A percentile compares a stretch with the other conserved stretches of the same genome.
phyloP scores from a whole-genome alignment of 176 grass and related monocot species.

The Eleusine coracana region DNA sequence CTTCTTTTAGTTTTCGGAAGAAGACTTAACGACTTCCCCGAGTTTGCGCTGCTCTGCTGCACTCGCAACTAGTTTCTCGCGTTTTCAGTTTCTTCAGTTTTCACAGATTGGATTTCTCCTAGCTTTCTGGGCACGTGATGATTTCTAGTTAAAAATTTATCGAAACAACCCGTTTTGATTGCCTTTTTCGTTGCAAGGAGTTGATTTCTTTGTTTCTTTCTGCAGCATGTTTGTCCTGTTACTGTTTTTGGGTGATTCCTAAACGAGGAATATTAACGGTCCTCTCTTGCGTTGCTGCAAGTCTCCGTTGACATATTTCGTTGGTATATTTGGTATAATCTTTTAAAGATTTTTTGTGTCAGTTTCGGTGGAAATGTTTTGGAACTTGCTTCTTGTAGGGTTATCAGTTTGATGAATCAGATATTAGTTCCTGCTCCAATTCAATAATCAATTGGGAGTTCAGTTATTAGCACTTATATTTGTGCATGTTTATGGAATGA shows the following conservation, averaged over 20 bases:
- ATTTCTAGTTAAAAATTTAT: not conserved
- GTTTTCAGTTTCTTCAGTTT: not conserved
- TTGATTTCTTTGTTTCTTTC: slow-evolving; percentile 1
- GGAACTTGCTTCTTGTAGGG: not conserved
- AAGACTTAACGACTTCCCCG: slow-evolving; percentile 27
- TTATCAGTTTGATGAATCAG: not conserved
- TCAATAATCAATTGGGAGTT: not conserved
- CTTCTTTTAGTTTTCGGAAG: not conserved
- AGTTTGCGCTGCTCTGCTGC: slow-evolving; percentile 15
- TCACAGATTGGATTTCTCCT: not conserved
- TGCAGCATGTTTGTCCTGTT: not conserved
- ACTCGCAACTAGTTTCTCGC: slow-evolving; percentile 21
- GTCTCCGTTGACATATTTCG: not conserved
- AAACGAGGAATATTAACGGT: not conserved
- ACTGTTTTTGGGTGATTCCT: not conserved
- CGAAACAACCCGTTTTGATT: not conserved
- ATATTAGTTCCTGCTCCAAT: not conserved
- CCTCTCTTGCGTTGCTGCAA: not conserved
- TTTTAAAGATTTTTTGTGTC: not conserved
- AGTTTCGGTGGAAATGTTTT: not conserved
- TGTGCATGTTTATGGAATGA: not conserved
- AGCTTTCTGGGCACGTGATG: not conserved
- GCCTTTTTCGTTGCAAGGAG: not conserved
- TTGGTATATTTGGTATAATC: not conserved
- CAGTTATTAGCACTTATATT: not conserved